These are phyloP conservation scores for Piper longum DNA, from an alignment of 164 flowering plant species.

Conservation along the genomic window DNA sequence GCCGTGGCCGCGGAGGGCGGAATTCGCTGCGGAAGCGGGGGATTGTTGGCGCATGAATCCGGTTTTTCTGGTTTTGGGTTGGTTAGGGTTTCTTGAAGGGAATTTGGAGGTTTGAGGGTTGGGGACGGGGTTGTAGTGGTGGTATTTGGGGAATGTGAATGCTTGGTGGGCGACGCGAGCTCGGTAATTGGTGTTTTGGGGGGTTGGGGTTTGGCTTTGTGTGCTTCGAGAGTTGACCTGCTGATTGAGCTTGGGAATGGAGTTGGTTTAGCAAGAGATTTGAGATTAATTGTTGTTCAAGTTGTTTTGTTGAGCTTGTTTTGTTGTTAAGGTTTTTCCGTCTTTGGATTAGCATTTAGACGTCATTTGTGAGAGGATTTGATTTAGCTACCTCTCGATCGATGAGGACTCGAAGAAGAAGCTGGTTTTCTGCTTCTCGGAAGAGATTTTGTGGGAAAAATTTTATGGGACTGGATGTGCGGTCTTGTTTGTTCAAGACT, in stretches of 20 bases:
- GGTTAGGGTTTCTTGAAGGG: too few species aligned
- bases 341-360: not conserved
- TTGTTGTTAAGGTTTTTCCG: too few species aligned
- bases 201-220: not conserved
- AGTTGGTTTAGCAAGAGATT: too few species aligned
- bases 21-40: not conserved
- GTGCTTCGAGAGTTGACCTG: not conserved
- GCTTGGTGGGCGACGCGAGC: not conserved
- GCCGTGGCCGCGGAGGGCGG: not conserved
- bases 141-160: not conserved
- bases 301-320: too few species aligned
- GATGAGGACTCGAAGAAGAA: conserved; percentile 5
- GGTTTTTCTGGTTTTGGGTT: not conserved
- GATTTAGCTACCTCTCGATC: conserved; percentile 1
- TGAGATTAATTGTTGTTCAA: too few species aligned
- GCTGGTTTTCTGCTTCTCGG: conserved; percentile 3
- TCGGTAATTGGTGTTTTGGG: not conserved
- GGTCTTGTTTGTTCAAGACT: conserved; percentile 1
- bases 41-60: not conserved
- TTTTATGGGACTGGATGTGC: conserved; percentile 17
- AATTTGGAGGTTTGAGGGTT: not conserved
- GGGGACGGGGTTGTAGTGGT: not conserved
- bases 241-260: too few species aligned
- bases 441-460: conserved; percentile 7
- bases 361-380: not conserved